phyloP scores from a whole-genome alignment of 805 yeast species.

The Monosporozyma unispora region DNA sequence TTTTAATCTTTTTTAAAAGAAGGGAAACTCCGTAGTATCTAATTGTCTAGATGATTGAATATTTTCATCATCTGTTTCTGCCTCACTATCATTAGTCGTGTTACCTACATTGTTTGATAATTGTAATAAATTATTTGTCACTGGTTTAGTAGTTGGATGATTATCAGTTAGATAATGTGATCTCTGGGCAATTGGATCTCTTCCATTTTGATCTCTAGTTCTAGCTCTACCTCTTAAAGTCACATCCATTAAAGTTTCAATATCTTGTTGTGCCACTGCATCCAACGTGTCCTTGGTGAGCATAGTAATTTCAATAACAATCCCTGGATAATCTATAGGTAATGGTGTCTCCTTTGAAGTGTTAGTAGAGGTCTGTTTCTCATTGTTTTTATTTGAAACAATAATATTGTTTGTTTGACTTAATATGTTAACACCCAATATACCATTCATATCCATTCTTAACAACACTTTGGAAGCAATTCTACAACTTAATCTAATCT shows the following conservation, averaged over 20 bases:
- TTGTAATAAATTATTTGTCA: background rate
- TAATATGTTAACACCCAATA: slow-evolving; percentile 38
- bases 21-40: background rate
- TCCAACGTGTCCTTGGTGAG: slow-evolving; percentile 28
- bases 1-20: background rate
- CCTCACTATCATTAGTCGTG: background rate
- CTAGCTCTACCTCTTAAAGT: slow-evolving; percentile 6
- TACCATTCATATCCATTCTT: slow-evolving; percentile 45
- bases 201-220: background rate
- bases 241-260: slow-evolving; percentile 20
- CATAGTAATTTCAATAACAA: slow-evolving; percentile 33
- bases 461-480: slow-evolving; percentile 46
- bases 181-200: background rate
- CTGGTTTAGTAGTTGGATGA: background rate
- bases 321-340: slow-evolving; percentile 34
- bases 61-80: background rate
- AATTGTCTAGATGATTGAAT: background rate
- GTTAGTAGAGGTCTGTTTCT: background rate
- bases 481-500: slow-evolving; percentile 40
- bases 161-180: background rate
- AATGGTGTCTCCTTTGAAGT: slow-evolving; percentile 10
- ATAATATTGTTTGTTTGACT: slow-evolving; percentile 30
- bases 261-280: slow-evolving; percentile 16
- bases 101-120: background rate
- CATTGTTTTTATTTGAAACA: slow-evolving; percentile 12